These are phyloP conservation scores for Vaccinium darrowii DNA, from an alignment of 148 eudicot genomes.

Conservation along the genomic window DNA sequence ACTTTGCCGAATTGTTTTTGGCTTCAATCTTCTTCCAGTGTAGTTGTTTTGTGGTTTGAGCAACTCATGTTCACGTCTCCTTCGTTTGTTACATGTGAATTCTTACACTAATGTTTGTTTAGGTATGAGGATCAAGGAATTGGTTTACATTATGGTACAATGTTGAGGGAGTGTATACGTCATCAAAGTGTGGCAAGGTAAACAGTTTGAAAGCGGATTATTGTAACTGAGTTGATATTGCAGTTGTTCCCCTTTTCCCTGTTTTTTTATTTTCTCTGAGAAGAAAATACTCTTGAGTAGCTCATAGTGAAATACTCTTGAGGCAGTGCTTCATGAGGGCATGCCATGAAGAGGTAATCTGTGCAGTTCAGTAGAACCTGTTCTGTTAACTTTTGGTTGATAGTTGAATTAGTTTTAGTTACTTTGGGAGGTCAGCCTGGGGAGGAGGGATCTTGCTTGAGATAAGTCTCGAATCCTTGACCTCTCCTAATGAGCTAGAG, in stretches of 20 bases:
- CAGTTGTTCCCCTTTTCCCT: conserved; percentile 2
- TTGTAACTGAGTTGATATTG: neutral
- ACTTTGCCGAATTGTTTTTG: neutral
- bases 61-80: neutral
- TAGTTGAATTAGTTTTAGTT: neutral
- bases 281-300: neutral
- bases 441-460: neutral
- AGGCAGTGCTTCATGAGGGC: neutral
- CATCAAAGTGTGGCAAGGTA: conserved; percentile 97
- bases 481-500: neutral
- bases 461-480: neutral
- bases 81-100: neutral
- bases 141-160: conserved; percentile 95
- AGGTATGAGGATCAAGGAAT: conserved; percentile 82
- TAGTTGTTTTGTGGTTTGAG: neutral
- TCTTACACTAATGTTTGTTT: conserved; percentile 6
- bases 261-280: neutral
- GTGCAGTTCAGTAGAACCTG: neutral
- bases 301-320: neutral
- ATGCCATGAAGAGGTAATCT: neutral
- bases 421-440: neutral
- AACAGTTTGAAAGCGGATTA: neutral
- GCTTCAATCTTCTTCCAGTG: neutral
- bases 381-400: neutral
- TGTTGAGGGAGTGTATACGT: conserved; percentile 98